Evolutionary conservation across 169 alveolate species (phyloP).

Genomic region (Cryptosporidium bovis): DNA sequence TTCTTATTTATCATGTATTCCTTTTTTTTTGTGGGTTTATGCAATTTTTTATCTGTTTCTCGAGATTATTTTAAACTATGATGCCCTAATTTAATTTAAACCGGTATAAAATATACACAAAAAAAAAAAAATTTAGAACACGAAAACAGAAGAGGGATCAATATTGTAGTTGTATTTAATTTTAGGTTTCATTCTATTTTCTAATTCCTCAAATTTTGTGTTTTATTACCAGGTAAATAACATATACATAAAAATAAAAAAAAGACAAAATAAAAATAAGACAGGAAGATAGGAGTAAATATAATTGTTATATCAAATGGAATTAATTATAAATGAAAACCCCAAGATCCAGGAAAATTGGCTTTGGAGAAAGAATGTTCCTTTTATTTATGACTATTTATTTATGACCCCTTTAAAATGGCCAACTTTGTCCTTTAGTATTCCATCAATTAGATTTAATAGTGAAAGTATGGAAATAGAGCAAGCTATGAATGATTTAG

Average conservation of each 20-base stretch:
- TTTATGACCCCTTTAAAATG: slow-evolving; percentile 68
- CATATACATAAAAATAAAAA: not conserved
- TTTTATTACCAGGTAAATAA: not conserved
- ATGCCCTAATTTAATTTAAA: too few species aligned
- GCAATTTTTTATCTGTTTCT: too few species aligned
- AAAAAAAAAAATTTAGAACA: not conserved
- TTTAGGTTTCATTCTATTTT: not conserved
- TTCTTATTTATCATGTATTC: not conserved
- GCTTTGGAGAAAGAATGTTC: slow-evolving; percentile 71
- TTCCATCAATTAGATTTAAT: slow-evolving; percentile 57
- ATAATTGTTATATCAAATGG: too few species aligned
- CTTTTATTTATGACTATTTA: slow-evolving; percentile 60
- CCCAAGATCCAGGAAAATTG: slow-evolving; percentile 68
- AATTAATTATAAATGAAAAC: not conserved
- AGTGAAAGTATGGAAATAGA: slow-evolving; percentile 58
- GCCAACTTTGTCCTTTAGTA: slow-evolving; percentile 62
- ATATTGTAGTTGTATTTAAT: not conserved
- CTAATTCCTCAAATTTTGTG: not conserved
- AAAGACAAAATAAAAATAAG: not conserved
- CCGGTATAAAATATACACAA: too few species aligned
- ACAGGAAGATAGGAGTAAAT: not conserved
- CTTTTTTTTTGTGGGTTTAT: too few species aligned
- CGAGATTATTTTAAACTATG: too few species aligned
- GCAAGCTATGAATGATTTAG: not conserved
- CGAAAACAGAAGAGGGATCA: not conserved